Conservation (phyloP, 2,329 filamentous ascomycete species). For the Thielaviopsis euricoi region DNA sequence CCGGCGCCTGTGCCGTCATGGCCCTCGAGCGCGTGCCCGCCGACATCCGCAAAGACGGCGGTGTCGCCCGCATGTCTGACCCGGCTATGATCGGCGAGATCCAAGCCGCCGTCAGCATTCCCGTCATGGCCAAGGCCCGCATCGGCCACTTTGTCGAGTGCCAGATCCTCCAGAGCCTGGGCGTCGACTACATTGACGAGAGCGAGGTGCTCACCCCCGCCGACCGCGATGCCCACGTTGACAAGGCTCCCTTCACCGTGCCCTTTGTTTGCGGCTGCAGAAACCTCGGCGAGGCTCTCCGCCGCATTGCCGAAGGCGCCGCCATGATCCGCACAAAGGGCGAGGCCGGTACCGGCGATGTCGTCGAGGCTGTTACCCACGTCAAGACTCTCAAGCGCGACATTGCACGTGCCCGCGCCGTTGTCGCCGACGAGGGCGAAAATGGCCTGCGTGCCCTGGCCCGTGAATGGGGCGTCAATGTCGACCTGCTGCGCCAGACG, state of each 20-base stretch:
- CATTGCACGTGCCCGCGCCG: slow-evolving; percentile 63
- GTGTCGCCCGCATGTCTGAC: slow-evolving; percentile 94
- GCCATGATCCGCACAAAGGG: slow-evolving; percentile 99
- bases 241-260: slow-evolving; percentile 65
- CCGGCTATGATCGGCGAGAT: slow-evolving; percentile 90
- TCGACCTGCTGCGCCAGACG: slow-evolving; percentile 66
- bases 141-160: slow-evolving; percentile 98
- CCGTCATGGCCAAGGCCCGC: slow-evolving; percentile 96
- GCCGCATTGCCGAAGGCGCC: slow-evolving; percentile 80
- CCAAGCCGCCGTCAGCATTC: slow-evolving; percentile 86
- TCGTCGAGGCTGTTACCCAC: slow-evolving; percentile 91
- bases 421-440: slow-evolving; percentile 41
- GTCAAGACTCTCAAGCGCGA: slow-evolving; percentile 80
- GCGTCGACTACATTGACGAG: slow-evolving; percentile 96
- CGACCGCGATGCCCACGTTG: slow-evolving; percentile 79
- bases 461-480: slow-evolving; percentile 65
- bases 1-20: slow-evolving; percentile 93
- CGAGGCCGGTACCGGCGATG: slow-evolving; percentile 91
- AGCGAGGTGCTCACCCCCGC: slow-evolving; percentile 94
- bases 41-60: slow-evolving; percentile 82
- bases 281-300: slow-evolving; percentile 81
- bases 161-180: slow-evolving; percentile 90
- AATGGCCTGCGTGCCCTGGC: slow-evolving; percentile 51
- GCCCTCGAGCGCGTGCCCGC: slow-evolving; percentile 93
- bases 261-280: slow-evolving; percentile 96